phyloP scores from a whole-genome alignment of 1,284 basidiomycete species.

The Malassezia equina region DNA sequence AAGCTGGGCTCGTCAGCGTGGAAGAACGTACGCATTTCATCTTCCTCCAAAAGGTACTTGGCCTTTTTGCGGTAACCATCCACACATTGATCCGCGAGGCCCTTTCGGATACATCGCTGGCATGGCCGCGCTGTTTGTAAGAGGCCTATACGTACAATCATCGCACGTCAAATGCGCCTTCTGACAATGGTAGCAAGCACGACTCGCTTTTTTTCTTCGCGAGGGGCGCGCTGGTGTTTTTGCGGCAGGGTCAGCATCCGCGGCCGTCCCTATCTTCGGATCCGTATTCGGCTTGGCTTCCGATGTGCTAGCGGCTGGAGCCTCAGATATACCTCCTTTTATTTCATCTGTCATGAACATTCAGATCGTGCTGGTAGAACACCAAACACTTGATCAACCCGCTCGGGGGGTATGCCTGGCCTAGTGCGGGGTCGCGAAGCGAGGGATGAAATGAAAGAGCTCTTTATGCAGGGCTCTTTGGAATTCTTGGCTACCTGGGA shows the following conservation, averaged over 20 bases:
- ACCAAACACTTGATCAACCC: background rate
- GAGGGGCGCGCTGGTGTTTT: background rate
- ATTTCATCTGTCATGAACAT: background rate
- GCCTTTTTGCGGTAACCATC: slow-evolving; percentile 96
- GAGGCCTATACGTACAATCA: slow-evolving; percentile 58
- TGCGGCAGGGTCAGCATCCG: background rate
- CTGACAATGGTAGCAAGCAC: slow-evolving; percentile 90
- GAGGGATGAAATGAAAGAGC: background rate
- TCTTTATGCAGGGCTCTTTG: background rate
- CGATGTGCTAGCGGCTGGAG: background rate
- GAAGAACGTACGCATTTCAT: slow-evolving; percentile 25
- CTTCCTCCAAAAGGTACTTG: slow-evolving; percentile 60
- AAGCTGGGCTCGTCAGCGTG: background rate
- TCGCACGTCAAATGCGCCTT: slow-evolving; percentile 90
- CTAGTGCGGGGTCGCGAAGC: background rate
- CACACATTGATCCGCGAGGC: slow-evolving; percentile 73
- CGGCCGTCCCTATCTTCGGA: background rate
- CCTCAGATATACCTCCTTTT: background rate
- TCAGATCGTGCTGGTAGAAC: background rate
- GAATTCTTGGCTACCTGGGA: background rate
- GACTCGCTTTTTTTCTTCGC: slow-evolving; percentile 65
- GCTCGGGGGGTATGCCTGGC: background rate
- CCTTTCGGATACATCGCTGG: slow-evolving; percentile 85
- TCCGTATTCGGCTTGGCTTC: background rate
- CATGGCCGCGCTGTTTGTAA: slow-evolving; percentile 62